A percentile compares a stretch with the other conserved stretches of the same genome.
These are phyloP conservation scores for Pseudozyma flocculosa DNA, from an alignment of 1,284 basidiomycete genomes.

Conservation along the genomic window DNA sequence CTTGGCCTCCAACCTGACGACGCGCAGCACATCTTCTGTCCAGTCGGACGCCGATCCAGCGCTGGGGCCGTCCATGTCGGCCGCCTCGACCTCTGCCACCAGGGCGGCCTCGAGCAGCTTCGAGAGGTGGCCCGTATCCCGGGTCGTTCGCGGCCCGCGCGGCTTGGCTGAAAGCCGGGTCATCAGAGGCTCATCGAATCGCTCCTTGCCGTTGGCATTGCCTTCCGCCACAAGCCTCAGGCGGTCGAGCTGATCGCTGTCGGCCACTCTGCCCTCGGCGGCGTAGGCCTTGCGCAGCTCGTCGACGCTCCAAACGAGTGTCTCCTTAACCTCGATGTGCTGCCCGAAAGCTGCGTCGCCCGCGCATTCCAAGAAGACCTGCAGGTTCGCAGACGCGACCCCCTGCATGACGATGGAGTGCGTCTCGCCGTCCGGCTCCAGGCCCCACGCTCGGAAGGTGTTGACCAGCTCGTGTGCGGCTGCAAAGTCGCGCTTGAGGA, in stretches of 20 bases:
- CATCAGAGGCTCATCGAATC: neutral
- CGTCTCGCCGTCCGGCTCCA: constrained; percentile 3
- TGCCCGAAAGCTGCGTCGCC: neutral
- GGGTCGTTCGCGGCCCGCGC: no score
- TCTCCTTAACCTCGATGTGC: neutral
- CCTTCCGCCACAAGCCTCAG: neutral
- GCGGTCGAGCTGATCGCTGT: neutral
- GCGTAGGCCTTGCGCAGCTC: neutral
- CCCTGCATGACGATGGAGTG: neutral
- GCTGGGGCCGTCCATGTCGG: no score
- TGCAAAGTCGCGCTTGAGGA: constrained; percentile 24
- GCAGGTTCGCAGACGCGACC: constrained; percentile 10
- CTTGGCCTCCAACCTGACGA: no score
- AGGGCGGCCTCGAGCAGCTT: no score
- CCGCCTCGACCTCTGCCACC: no score
- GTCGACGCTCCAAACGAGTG: neutral
- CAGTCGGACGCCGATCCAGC: no score
- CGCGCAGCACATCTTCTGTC: no score
- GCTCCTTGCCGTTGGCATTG: neutral
- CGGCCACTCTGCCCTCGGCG: neutral
- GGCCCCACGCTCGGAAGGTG: constrained; percentile 23
- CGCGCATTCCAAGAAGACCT: constrained; percentile 1
- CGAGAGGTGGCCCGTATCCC: no score
- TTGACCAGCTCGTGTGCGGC: constrained; percentile 18
- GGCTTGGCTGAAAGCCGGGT: neutral